Evolutionary conservation across 2,329 filamentous ascomycete genomes (phyloP), one percentile per base, ranked within the genome.

Genomic region (Colletotrichum caudatum): DNA sequence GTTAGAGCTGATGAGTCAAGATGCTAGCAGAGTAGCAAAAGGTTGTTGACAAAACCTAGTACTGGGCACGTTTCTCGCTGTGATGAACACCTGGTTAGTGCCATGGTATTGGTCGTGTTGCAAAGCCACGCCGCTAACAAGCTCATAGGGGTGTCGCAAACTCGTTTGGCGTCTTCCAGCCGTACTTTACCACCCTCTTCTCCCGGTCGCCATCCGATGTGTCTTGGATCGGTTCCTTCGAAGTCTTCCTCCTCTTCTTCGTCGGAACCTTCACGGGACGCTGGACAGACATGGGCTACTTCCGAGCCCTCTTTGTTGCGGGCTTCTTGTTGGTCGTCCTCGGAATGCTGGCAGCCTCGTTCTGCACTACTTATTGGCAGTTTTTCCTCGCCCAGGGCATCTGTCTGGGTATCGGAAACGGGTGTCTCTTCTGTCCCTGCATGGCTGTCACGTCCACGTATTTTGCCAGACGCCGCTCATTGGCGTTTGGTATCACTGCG

Each of bases 371-470:
- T 33, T 90, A 89, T 80, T 89, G 84, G 84, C 88, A 90, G 66
- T 77, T 89, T 1, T 77, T 90, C 18, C 79, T 90, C 0, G 80
- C 85, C 0, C 88, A 90, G 76, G 89, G 89, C 3, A 69, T 89
- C 8, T 85, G 84, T 64, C 80, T 86, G 68, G 89, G 89, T 0
- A 66, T 90, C 0, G 90, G 89, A 1, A 87, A 87, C 67, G 91
- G 91, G 3, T 89, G 85, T 72, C 80, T 93, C 7, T 93, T 92
- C 79, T 87, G 90, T 60, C 89, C 92, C 0, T 84, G 86, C 53
- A 85, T 93, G 53, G 88, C 91, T 1, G 86, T 92, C 5, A 81
- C 93, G 1, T 88, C 90, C 1, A 91, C 91, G 8, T 93, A 93
- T 75, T 93, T 92, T 77, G 82, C 80, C 62, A 84, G 81, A 48